phyloP scores from a whole-genome alignment of 2,329 filamentous ascomycete species.

The Alternaria angustiovoidea region DNA sequence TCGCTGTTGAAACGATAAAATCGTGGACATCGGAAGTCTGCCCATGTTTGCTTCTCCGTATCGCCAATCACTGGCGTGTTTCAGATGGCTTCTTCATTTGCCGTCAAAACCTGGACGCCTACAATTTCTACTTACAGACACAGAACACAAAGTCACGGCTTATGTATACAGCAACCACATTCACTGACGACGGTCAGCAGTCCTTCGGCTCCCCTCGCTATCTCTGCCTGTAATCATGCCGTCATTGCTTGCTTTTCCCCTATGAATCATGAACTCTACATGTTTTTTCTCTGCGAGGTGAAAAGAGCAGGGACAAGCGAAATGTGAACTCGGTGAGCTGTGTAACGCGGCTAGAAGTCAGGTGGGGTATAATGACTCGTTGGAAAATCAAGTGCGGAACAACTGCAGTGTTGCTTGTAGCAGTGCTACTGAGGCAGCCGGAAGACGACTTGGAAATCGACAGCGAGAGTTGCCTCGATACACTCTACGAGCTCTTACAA shows the following conservation, averaged over 20 bases:
- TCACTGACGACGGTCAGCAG: background rate
- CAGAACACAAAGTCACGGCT: background rate
- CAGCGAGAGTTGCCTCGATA: background rate
- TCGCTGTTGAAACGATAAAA: background rate
- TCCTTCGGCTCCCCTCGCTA: background rate
- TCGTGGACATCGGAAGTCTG: background rate
- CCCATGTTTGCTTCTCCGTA: slow-evolving; percentile 6
- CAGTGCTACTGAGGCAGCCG: too few species aligned
- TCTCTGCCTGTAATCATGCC: background rate
- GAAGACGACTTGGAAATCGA: background rate
- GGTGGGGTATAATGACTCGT: background rate
- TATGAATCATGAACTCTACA: background rate
- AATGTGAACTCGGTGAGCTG: background rate
- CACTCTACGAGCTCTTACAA: slow-evolving; percentile 20
- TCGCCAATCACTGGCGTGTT: slow-evolving; percentile 14
- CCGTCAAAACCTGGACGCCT: slow-evolving; percentile 5
- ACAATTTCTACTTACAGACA: background rate
- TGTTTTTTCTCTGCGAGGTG: background rate
- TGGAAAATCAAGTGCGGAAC: background rate
- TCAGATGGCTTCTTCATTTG: slow-evolving; percentile 9
- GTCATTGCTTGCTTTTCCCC: background rate
- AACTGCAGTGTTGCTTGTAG: too few species aligned
- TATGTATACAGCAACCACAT: background rate
- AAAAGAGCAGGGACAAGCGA: background rate
- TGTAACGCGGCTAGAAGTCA: background rate